These are phyloP conservation scores for Dipteronia sinensis DNA, from an alignment of 345 rosid species.

Conservation along the genomic window DNA sequence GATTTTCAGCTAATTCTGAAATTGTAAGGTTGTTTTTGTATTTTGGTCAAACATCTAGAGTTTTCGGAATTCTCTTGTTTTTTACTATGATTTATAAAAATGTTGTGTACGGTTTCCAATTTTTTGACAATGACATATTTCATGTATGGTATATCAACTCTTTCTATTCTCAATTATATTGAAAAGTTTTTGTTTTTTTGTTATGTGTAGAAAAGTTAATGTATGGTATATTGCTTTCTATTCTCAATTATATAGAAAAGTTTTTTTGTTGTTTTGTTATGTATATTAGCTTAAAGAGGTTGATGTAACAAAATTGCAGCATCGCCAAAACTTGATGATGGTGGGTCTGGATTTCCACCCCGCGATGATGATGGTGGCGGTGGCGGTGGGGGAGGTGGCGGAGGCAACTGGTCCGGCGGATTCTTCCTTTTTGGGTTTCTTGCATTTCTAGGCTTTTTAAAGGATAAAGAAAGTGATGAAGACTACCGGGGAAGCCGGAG, in stretches of 20 bases:
- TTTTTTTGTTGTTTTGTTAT: not conserved
- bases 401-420: conserved; percentile 92
- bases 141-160: not conserved
- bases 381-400: conserved; percentile 91
- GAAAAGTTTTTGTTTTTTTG: not conserved
- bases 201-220: too few species aligned
- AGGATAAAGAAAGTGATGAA: conserved; percentile 79
- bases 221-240: not conserved
- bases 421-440: conserved; percentile 91
- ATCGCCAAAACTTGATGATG: conserved; percentile 75
- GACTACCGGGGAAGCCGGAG: conserved; percentile 55
- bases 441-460: conserved; percentile 77
- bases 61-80: too few species aligned
- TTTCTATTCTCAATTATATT: not conserved
- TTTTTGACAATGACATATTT: not conserved
- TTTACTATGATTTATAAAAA: too few species aligned
- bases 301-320: conserved; percentile 41
- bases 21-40: too few species aligned
- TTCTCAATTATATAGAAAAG: not conserved
- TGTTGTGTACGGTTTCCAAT: not conserved
- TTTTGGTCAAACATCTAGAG: too few species aligned
- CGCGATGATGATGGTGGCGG: conserved; percentile 71
- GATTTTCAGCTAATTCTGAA: not conserved
- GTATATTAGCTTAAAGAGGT: not conserved
- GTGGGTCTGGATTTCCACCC: conserved; percentile 83